phyloP scores from a whole-genome alignment of 352 stramenopile genomes.

The Pythium volutum region DNA sequence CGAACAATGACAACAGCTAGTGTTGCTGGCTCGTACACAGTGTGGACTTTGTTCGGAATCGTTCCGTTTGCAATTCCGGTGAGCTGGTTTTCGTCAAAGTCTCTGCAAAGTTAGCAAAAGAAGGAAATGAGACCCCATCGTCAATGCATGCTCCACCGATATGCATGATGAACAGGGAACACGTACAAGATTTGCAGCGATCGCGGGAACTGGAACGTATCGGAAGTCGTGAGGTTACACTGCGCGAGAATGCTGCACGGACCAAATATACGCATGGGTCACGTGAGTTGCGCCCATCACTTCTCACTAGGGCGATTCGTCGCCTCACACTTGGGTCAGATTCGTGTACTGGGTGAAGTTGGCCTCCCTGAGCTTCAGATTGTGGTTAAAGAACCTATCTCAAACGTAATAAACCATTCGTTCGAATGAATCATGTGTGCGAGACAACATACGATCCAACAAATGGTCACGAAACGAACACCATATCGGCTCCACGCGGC shows the following conservation, averaged over 20 bases:
- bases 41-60: conserved; percentile 1
- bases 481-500: background rate
- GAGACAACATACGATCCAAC: too few relatives aligned
- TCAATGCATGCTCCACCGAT: background rate
- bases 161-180: too few relatives aligned
- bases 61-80: background rate
- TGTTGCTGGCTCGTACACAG: too few relatives aligned
- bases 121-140: background rate
- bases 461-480: conserved; percentile 5
- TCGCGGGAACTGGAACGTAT: conserved; percentile 17
- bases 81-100: conserved; percentile 18
- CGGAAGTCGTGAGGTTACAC: conserved; percentile 6
- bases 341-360: conserved; percentile 16
- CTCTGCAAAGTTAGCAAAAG: background rate
- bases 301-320: too few relatives aligned
- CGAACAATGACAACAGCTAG: background rate
- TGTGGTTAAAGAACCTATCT: conserved; percentile 9
- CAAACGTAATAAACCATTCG: too few relatives aligned
- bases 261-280: too few relatives aligned
- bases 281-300: too few relatives aligned
- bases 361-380: background rate
- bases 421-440: background rate
- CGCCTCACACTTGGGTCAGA: conserved; percentile 19
- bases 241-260: conserved; percentile 15
- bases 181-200: conserved; percentile 10